These are phyloP conservation scores for Euphrasia confusa DNA, from an alignment of 257 asterid genomes.

Conservation along the genomic window DNA sequence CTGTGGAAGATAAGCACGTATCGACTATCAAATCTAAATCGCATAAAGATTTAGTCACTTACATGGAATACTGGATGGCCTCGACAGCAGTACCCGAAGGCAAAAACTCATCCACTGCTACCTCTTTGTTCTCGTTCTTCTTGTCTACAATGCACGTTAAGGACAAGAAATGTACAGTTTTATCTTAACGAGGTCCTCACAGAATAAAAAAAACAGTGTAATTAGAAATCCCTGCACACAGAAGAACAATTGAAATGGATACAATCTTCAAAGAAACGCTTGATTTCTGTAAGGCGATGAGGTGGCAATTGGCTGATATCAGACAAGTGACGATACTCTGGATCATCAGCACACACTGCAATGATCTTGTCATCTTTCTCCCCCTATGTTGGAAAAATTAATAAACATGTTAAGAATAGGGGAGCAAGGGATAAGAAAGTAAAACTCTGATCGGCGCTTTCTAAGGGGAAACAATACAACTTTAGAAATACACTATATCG, in stretches of 20 bases:
- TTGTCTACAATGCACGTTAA: constrained; percentile 44
- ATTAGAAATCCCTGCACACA: background rate
- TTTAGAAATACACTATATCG: background rate
- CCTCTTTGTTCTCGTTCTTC: constrained; percentile 88
- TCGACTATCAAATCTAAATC: background rate
- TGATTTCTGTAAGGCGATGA: constrained; percentile 86
- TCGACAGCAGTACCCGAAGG: constrained; percentile 54
- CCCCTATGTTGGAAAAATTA: constrained; percentile 42
- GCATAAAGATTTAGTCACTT: constrained; percentile 20
- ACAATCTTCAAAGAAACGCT: constrained; percentile 96
- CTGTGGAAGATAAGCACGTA: background rate
- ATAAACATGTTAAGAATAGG: background rate
- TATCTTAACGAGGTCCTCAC: background rate
- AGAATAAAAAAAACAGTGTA: background rate
- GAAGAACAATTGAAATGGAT: constrained; percentile 33
- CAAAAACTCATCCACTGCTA: constrained; percentile 66
- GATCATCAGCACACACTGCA: constrained; percentile 97
- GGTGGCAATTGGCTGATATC: constrained; percentile 92
- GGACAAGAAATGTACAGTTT: constrained; percentile 19
- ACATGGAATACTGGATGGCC: constrained; percentile 81
- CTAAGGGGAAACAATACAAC: background rate
- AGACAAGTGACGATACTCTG: constrained; percentile 82
- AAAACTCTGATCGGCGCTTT: background rate
- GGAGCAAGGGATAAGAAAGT: background rate
- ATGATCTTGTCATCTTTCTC: constrained; percentile 95